Conservation (phyloP, 2,329 filamentous ascomycete genomes). For the Monilinia laxa region DNA sequence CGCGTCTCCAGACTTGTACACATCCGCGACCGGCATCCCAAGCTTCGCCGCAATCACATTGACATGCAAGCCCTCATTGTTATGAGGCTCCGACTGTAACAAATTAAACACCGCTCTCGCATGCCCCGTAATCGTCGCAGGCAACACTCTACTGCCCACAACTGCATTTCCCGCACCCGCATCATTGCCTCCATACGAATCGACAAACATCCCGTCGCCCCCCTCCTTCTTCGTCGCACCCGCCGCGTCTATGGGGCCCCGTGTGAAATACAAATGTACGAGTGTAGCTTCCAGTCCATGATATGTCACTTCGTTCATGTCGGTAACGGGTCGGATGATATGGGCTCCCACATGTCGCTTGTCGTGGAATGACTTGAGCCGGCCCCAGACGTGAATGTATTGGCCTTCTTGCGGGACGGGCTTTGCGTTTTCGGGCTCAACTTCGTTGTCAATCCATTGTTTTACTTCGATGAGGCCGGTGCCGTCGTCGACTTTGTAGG, state of each 20-base stretch:
- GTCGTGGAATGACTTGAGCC: constrained; percentile 78
- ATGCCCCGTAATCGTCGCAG: constrained; percentile 48
- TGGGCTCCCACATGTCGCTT: constrained; percentile 80
- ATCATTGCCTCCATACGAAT: constrained; percentile 41
- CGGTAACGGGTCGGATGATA: constrained; percentile 73
- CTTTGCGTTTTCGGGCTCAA: constrained; percentile 45
- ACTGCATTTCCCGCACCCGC: constrained; percentile 28
- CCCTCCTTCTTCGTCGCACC: constrained; percentile 41
- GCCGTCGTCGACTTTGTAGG: constrained; percentile 91
- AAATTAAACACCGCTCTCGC: constrained; percentile 72
- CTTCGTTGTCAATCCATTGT: constrained; percentile 65
- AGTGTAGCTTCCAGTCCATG: constrained; percentile 88
- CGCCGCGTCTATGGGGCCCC: constrained; percentile 55
- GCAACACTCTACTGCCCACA: constrained; percentile 36
- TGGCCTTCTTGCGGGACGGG: constrained; percentile 64
- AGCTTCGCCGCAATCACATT: constrained; percentile 69
- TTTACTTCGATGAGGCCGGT: constrained; percentile 91
- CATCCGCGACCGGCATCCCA: constrained; percentile 66
- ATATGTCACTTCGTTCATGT: constrained; percentile 91
- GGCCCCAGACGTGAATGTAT: constrained; percentile 84
- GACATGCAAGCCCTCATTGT: constrained; percentile 80
- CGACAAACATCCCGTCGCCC: constrained; percentile 42
- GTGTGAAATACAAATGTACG: constrained; percentile 80
- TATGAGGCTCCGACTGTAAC: constrained; percentile 65
- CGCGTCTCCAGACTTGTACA: constrained; percentile 78